Evolutionary conservation across 2,329 filamentous ascomycete species (phyloP), one percentile per base, ranked within the genome.

Genomic region (Cryphonectria japonica): DNA sequence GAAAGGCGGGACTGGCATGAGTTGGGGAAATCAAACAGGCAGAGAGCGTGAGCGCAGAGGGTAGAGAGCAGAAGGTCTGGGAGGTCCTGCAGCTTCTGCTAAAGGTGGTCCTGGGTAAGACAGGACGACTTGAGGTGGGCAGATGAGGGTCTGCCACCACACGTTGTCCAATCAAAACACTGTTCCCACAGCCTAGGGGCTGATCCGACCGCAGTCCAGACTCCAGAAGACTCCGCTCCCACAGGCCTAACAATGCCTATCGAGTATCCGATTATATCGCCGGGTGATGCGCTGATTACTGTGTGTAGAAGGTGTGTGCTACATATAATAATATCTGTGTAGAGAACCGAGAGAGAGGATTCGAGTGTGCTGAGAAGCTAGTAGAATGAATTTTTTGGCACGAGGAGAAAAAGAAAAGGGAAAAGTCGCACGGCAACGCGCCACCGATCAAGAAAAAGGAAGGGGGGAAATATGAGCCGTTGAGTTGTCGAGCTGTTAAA

Each of bases 161-260:
- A 34, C 26, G 29, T 19, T 29, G 54, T 59, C 54, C 54, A 59
- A 59, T 59, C 26, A 32, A 13, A 19, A 7, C 8, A 29, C 19
- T 29, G 26, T 8, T 32, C 54, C 54, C 54, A 34, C 54, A 16
- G 54, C 29, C 54, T 32, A 59, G 26, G 26, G 6, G 54, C 54
- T 19, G 29, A 59, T 32, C 54, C 14, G 54, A 59, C 54, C 54
- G 29, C 54, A 59, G 54, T 59, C 54, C 54, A 59, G 54, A 59
- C 54, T 34, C 54, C 26, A 59, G 13, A 13, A 50, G 54, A 32
- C 54, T 32, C 54, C 54, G 29, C 54, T 32, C 5, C 29, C n/a
- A 32, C 46, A 32, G 26, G 26, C 29, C 29, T 19, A 32, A 32
- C 14, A 59, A 34, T 32, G 29, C 54, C 54, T 59, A 34, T 59